phyloP scores from a whole-genome alignment of 768 basidiomycete species.

The Hygrophorus pudorinus region DNA sequence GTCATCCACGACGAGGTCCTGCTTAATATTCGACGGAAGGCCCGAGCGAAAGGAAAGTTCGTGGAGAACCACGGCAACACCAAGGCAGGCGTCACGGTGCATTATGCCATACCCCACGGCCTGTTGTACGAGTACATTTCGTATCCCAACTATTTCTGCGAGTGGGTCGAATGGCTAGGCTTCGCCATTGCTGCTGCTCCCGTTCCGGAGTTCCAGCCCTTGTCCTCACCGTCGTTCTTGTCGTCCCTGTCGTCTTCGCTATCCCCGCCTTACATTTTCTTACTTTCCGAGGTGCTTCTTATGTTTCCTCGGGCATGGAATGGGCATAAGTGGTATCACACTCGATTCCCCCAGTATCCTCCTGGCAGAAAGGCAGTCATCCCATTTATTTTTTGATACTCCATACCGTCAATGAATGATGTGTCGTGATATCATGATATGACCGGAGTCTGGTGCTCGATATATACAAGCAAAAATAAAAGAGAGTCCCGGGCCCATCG shows the following conservation, averaged over 20 bases:
- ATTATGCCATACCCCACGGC: conserved; percentile 78
- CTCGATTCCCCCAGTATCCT: conserved; percentile 73
- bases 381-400: conserved; percentile 61
- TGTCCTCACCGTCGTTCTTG: conserved; percentile 16
- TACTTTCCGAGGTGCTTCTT: conserved; percentile 55
- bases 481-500: no score
- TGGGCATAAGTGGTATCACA: conserved; percentile 81
- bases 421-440: no score
- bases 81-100: conserved; percentile 15
- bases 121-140: conserved; percentile 70
- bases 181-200: conserved; percentile 72
- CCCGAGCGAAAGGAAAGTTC: conserved; percentile 27
- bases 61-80: conserved; percentile 18
- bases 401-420: no score
- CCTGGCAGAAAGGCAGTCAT: conserved; percentile 65
- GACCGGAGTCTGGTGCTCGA: no score
- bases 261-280: conserved; percentile 75
- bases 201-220: conserved; percentile 20
- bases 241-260: conserved; percentile 25
- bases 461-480: no score
- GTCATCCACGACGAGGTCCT: conserved; percentile 87
- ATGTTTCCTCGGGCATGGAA: conserved; percentile 80
- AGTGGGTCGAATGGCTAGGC: conserved; percentile 92
- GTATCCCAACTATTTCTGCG: conserved; percentile 90
- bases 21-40: conserved; percentile 66